These are phyloP conservation scores for Cladophialophora bantiana DNA, from an alignment of 2,329 filamentous ascomycete genomes.

Conservation along the genomic window DNA sequence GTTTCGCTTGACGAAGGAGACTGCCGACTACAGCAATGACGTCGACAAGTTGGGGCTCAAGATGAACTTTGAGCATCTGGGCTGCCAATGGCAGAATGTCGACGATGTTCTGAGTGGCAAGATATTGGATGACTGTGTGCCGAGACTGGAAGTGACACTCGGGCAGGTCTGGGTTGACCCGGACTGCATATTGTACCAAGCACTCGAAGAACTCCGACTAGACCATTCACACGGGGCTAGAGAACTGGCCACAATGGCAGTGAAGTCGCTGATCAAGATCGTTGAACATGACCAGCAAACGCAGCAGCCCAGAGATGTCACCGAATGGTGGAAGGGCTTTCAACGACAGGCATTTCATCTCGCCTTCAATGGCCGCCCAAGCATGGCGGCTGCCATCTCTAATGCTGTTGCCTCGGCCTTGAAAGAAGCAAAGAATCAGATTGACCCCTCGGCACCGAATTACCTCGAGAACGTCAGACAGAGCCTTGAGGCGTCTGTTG, in stretches of 20 bases:
- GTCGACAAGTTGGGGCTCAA: slow-evolving; percentile 57
- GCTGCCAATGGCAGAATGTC: slow-evolving; percentile 65
- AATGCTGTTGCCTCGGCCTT: slow-evolving; percentile 58
- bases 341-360: slow-evolving; percentile 63
- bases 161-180: slow-evolving; percentile 66
- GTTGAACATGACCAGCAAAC: slow-evolving; percentile 46
- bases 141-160: slow-evolving; percentile 64
- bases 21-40: slow-evolving; percentile 41
- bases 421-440: slow-evolving; percentile 45
- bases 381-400: slow-evolving; percentile 69
- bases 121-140: slow-evolving; percentile 61
- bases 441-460: slow-evolving; percentile 17
- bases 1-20: slow-evolving; percentile 45
- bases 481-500: slow-evolving; percentile 41
- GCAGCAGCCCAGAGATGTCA: slow-evolving; percentile 50
- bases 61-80: slow-evolving; percentile 69
- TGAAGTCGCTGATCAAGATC: slow-evolving; percentile 59
- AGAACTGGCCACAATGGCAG: slow-evolving; percentile 62
- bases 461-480: slow-evolving; percentile 28
- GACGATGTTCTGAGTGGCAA: slow-evolving; percentile 48
- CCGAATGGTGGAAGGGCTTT: slow-evolving; percentile 64
- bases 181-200: slow-evolving; percentile 46
- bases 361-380: slow-evolving; percentile 70
- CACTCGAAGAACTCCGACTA: slow-evolving; percentile 58
- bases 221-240: slow-evolving; percentile 68